Percentiles rank a stretch among this genome's conserved stretches.
Evolutionary conservation across 2,329 filamentous ascomycete genomes (phyloP).

Genomic region (Arthrinium puccinioides): DNA sequence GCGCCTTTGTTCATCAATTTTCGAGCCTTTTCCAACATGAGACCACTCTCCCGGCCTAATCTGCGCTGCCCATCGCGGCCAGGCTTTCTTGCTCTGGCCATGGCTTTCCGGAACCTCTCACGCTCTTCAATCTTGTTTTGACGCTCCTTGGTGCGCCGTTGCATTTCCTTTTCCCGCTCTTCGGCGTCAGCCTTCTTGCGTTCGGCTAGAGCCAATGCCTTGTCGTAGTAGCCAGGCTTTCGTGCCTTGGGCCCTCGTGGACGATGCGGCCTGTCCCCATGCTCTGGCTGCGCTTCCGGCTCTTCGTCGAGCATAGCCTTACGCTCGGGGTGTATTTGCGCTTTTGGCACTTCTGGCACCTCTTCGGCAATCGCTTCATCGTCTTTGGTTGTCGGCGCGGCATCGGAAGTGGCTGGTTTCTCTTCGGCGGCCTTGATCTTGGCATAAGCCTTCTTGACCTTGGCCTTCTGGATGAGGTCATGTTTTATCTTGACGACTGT

Average conservation of each 20-base stretch:
- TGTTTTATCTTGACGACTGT: constrained; percentile 83
- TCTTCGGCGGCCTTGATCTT: constrained; percentile 65
- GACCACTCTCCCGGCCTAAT: constrained; percentile 71
- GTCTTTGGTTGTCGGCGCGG: constrained; percentile 9
- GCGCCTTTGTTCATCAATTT: constrained; percentile 54
- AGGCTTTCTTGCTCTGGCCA: constrained; percentile 65
- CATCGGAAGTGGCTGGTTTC: constrained; percentile 6
- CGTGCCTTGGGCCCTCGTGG: constrained; percentile 12
- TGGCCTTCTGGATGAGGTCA: constrained; percentile 83
- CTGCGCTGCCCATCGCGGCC: constrained; percentile 69
- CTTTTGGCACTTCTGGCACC: constrained; percentile 1
- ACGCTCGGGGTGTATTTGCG: constrained; percentile 31
- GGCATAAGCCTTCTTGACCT: constrained; percentile 85
- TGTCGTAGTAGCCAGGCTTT: constrained; percentile 55
- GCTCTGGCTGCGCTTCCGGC: constrained; percentile 10
- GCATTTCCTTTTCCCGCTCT: constrained; percentile 31
- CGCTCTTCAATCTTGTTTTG: constrained; percentile 59
- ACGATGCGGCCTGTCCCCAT: constrained; percentile 6
- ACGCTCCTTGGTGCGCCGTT: constrained; percentile 52
- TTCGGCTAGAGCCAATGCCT: constrained; percentile 47
- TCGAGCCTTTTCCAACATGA: constrained; percentile 72
- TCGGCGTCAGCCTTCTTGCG: constrained; percentile 34
- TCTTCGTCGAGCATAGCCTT: constrained; percentile 28
- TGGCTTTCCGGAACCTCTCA: constrained; percentile 55
- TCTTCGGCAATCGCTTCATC: constrained; percentile 8